phyloP scores from a whole-genome alignment of 2,329 filamentous ascomycete species.

The Tolypocladium nubicola region DNA sequence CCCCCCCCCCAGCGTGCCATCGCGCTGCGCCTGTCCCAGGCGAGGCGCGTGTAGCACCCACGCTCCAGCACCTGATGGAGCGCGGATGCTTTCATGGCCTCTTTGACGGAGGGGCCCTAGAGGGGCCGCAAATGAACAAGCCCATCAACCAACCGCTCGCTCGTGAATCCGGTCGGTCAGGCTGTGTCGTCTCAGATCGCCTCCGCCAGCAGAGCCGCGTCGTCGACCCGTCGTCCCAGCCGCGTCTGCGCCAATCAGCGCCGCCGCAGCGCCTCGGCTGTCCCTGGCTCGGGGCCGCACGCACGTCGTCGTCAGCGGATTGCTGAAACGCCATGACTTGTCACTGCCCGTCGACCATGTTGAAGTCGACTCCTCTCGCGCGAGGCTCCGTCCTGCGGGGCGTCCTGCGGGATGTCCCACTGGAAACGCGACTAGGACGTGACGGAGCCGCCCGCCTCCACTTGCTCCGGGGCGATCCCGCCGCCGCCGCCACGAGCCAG shows the following conservation, averaged over 20 bases:
- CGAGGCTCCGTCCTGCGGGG: not conserved
- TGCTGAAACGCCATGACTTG: not conserved
- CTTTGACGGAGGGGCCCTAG: not conserved
- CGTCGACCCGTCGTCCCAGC: too few relatives aligned
- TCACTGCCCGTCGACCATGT: not conserved
- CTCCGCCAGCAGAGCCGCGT: not conserved
- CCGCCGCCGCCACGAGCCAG: not conserved
- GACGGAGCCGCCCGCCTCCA: not conserved
- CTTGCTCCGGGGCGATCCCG: not conserved
- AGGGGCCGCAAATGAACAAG: not conserved
- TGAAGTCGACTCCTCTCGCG: not conserved
- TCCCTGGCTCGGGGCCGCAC: not conserved
- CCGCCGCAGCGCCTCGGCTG: not conserved
- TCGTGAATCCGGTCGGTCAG: not conserved
- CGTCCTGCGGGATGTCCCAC: not conserved
- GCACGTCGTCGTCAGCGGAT: not conserved
- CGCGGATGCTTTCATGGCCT: not conserved
- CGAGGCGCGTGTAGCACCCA: not conserved
- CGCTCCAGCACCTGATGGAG: not conserved
- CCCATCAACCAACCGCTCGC: not conserved
- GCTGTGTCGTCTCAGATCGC: not conserved
- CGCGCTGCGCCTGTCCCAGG: not conserved
- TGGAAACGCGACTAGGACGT: not conserved
- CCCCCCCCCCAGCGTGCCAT: not conserved
- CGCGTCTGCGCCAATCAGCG: not conserved